Conservation (phyloP, 768 basidiomycete species). For the Tricholoma hemisulphureum region DNA sequence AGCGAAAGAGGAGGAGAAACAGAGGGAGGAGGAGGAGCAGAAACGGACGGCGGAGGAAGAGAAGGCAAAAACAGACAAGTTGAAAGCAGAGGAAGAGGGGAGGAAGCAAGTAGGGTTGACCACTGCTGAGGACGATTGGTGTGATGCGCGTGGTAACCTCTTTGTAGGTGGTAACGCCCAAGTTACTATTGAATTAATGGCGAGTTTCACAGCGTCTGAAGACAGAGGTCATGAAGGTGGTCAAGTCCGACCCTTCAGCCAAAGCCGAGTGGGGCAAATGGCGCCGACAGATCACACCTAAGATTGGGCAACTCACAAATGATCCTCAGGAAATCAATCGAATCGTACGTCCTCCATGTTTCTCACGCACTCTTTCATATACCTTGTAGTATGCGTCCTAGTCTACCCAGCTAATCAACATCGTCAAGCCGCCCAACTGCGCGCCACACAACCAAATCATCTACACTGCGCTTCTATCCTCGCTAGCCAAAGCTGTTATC, state of each 20-base stretch:
- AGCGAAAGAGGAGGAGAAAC: conserved; percentile 40
- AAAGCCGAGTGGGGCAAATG: conserved; percentile 64
- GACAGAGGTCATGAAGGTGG: conserved; percentile 54
- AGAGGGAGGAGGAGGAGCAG: conserved; percentile 30
- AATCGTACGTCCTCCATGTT: conserved; percentile 50
- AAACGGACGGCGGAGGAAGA: conserved; percentile 42
- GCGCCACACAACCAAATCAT: conserved; percentile 38
- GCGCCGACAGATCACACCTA: conserved; percentile 80
- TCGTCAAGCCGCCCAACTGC: conserved; percentile 30
- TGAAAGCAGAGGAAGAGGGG: conserved; percentile 33
- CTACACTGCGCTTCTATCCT: conserved; percentile 78
- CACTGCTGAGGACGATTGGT: conserved; percentile 65
- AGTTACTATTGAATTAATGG: neutral
- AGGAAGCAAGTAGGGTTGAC: conserved; percentile 49
- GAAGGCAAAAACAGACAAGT: conserved; percentile 27
- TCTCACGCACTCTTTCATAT: too few relatives aligned
- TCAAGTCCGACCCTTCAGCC: conserved; percentile 55
- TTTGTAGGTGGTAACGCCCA: conserved; percentile 40
- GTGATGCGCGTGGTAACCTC: conserved; percentile 49
- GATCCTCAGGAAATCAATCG: conserved; percentile 57
- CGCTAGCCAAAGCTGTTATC: conserved; percentile 85
- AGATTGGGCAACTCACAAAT: conserved; percentile 84
- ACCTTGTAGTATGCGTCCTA: conserved; percentile 12
- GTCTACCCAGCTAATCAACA: conserved; percentile 40
- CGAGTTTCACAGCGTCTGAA: conserved; percentile 53